phyloP scores from a whole-genome alignment of 1,139 yeast genomes.

The Pichia cactophila region DNA sequence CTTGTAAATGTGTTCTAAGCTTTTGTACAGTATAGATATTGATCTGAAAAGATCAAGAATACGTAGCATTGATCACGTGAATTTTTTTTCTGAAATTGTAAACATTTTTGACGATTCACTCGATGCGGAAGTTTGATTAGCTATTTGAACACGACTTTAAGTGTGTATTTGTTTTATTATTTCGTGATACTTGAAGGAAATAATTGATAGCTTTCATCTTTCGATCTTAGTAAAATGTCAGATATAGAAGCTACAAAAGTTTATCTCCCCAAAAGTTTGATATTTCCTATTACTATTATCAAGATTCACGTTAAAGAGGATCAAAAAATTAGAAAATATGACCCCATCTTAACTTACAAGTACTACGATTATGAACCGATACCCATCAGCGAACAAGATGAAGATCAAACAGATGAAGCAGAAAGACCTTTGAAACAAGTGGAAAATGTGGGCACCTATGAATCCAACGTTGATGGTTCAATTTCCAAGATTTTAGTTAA shows the following conservation, averaged over 20 bases:
- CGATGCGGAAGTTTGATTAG: too few species aligned
- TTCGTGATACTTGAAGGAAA: too few species aligned
- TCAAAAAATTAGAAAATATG: slow-evolving; percentile 42
- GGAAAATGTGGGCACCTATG: slow-evolving; percentile 64
- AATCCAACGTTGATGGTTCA: slow-evolving; percentile 75
- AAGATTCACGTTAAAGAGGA: slow-evolving; percentile 42
- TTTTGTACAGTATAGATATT: too few species aligned
- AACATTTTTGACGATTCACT: too few species aligned
- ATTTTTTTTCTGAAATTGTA: too few species aligned
- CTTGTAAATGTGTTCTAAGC: not conserved
- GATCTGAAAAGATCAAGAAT: too few species aligned
- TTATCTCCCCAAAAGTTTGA: slow-evolving; percentile 47
- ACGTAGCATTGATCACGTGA: too few species aligned
- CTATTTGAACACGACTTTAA: too few species aligned
- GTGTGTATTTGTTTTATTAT: not conserved
- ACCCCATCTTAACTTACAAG: slow-evolving; percentile 51
- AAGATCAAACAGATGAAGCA: slow-evolving; percentile 30
- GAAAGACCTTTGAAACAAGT: slow-evolving; percentile 32
- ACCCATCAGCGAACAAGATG: slow-evolving; percentile 38
- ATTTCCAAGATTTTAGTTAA: slow-evolving; percentile 43
- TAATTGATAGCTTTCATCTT: not conserved
- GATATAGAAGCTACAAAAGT: slow-evolving; percentile 29
- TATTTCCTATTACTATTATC: slow-evolving; percentile 63
- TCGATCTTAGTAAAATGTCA: slow-evolving; percentile 15
- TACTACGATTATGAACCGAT: slow-evolving; percentile 64